Conservation (phyloP, 805 yeast genomes). For the Pichia scutulata region DNA sequence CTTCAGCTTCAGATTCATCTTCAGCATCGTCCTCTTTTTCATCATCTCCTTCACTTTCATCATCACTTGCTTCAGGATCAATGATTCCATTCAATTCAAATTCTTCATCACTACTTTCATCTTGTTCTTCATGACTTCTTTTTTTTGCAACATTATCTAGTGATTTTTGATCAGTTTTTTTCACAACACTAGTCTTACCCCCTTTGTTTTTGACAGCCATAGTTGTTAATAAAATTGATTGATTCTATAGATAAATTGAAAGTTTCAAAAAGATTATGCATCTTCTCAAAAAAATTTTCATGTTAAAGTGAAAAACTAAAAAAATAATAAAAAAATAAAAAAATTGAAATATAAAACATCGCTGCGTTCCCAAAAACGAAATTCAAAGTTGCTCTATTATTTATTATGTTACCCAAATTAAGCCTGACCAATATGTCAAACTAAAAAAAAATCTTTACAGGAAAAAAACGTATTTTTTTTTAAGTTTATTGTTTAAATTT, state of each 20-base stretch:
- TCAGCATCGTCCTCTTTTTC: slow-evolving; percentile 20
- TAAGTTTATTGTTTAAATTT: too few species aligned
- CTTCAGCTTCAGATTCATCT: slow-evolving; percentile 31
- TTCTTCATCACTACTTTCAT: slow-evolving; percentile 20
- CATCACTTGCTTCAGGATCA: slow-evolving; percentile 37
- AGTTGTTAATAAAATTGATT: background rate
- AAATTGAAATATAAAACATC: background rate
- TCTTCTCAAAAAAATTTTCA: background rate
- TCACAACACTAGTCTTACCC: background rate
- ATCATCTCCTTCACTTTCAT: slow-evolving; percentile 16
- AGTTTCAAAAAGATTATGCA: background rate
- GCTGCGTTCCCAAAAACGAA: background rate
- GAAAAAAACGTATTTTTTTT: too few species aligned
- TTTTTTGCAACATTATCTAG: slow-evolving; percentile 17
- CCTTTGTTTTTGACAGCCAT: background rate
- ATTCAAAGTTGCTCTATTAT: too few species aligned
- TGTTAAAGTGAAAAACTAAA: background rate
- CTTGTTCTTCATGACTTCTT: slow-evolving; percentile 19
- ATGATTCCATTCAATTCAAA: slow-evolving; percentile 31
- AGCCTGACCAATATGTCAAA: too few species aligned
- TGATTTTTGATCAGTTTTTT: background rate
- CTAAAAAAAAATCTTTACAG: too few species aligned
- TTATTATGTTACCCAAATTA: too few species aligned
- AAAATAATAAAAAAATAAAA: too few species aligned
- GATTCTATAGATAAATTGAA: too few species aligned